Conservation (phyloP, 306 rosid genomes). For the Dalbergia oliveri region DNA sequence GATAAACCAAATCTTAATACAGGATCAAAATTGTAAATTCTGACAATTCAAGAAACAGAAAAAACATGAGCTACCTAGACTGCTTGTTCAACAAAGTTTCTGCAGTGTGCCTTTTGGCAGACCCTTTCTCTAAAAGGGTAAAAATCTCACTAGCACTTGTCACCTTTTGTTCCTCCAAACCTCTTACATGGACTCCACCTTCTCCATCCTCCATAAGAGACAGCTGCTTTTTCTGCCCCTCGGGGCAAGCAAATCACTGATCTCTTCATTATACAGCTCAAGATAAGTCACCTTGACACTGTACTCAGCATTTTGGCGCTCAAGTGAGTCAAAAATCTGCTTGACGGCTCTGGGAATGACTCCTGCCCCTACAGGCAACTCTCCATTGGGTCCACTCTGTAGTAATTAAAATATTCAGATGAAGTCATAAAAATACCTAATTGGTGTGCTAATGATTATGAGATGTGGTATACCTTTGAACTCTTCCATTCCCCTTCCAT, state of each 20-base stretch:
- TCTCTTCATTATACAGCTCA: constrained; percentile 93
- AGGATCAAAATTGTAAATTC: background rate
- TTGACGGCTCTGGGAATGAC: constrained; percentile 94
- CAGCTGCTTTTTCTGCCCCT: constrained; percentile 86
- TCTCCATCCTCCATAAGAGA: constrained; percentile 98
- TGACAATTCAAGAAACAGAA: background rate
- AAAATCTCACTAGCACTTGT: constrained; percentile 88
- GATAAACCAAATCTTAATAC: constrained; percentile 4
- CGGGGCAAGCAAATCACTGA: constrained; percentile 97
- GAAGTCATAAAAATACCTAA: background rate
- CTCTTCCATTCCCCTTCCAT: constrained; percentile 98
- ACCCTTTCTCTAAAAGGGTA: constrained; percentile 90
- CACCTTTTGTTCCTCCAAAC: constrained; percentile 91
- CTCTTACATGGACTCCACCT: constrained; percentile 97
- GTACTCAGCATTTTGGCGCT: constrained; percentile 90
- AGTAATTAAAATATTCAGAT: background rate
- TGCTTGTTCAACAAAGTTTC: constrained; percentile 95
- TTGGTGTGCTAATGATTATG: background rate
- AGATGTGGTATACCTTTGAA: constrained; percentile 64
- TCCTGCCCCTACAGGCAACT: constrained; percentile 88
- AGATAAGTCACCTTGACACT: constrained; percentile 93
- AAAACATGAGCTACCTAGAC: constrained; percentile 70
- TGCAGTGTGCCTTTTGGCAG: constrained; percentile 94
- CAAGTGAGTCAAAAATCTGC: constrained; percentile 94
- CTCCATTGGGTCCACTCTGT: constrained; percentile 90